A percentile compares a stretch with the other conserved stretches of the same genome.
Evolutionary conservation across 768 basidiomycete species (phyloP).

Genomic region (Boletales sp.): DNA sequence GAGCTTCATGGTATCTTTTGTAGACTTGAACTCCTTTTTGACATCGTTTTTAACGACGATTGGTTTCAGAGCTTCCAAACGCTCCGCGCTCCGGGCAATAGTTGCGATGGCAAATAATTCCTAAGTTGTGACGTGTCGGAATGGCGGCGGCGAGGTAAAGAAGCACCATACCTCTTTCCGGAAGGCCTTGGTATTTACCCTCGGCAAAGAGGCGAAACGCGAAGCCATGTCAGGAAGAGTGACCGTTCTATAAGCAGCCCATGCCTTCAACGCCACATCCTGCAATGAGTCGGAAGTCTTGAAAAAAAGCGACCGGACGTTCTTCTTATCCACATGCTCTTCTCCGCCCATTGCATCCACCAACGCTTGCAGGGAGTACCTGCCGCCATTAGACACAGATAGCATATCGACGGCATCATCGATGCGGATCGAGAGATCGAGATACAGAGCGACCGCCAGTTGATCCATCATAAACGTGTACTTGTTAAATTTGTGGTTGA

Average conservation of each 20-base stretch:
- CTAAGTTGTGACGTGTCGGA: constrained; percentile 23
- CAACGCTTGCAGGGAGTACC: constrained; percentile 33
- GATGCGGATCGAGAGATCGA: constrained; percentile 37
- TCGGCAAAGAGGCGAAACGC: constrained; percentile 13
- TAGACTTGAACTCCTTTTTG: constrained; percentile 19
- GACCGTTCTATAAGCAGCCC: constrained; percentile 40
- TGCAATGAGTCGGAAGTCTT: constrained; percentile 5
- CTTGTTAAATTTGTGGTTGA: constrained; percentile 27
- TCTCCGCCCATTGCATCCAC: constrained; percentile 39
- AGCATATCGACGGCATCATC: constrained; percentile 39
- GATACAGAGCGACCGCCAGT: constrained; percentile 36
- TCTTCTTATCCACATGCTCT: constrained; percentile 20
- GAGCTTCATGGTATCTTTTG: constrained; percentile 33
- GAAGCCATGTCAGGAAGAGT: constrained; percentile 18
- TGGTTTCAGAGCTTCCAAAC: constrained; percentile 49
- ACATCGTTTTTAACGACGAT: constrained; percentile 41
- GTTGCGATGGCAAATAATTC: constrained; percentile 44
- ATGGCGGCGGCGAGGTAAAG: neutral
- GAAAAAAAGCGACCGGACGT: constrained; percentile 31
- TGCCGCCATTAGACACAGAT: constrained; percentile 25
- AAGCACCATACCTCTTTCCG: constrained; percentile 24
- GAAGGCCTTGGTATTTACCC: constrained; percentile 27
- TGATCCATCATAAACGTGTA: constrained; percentile 47
- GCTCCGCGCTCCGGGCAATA: constrained; percentile 41
- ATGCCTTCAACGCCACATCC: constrained; percentile 40